Percentiles rank a stretch among this genome's conserved stretches.
phyloP scores from a whole-genome alignment of 192 early-diverging fungal genomes.

The Podila epigama region DNA sequence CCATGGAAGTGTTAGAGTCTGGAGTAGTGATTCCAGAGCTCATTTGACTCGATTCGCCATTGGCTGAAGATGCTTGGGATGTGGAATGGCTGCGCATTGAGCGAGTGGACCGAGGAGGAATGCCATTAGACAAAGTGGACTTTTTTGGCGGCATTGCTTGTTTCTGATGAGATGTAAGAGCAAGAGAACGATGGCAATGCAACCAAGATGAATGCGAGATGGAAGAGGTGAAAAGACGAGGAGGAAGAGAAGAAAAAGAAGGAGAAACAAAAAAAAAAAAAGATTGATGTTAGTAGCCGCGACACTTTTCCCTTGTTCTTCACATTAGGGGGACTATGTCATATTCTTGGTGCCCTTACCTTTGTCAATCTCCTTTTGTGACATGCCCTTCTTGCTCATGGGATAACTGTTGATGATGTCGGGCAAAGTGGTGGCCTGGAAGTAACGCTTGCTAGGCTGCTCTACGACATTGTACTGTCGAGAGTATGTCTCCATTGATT shows the following conservation, averaged over 20 bases:
- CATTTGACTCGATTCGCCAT: constrained; percentile 14
- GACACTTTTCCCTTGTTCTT: background rate
- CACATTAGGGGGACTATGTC: no score
- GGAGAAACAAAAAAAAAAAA: background rate
- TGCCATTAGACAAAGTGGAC: background rate
- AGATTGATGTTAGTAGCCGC: background rate
- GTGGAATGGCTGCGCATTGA: constrained; percentile 5
- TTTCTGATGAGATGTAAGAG: background rate
- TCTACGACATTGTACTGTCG: constrained; percentile 84
- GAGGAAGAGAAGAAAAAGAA: background rate
- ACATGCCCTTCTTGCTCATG: constrained; percentile 69
- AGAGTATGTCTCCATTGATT: constrained; percentile 81
- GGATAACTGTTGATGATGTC: constrained; percentile 93
- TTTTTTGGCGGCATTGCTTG: constrained; percentile 37
- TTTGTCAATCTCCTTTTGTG: constrained; percentile 74
- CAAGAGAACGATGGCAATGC: background rate
- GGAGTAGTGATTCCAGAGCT: constrained; percentile 24
- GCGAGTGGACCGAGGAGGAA: constrained; percentile 6
- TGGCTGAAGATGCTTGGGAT: background rate
- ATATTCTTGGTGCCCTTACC: constrained; percentile 57
- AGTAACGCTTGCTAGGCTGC: constrained; percentile 94
- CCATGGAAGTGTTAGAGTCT: constrained; percentile 22
- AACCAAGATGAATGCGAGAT: background rate
- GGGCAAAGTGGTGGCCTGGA: constrained; percentile 81
- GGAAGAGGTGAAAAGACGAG: background rate